Evolutionary conservation across 2,329 filamentous ascomycete species (phyloP), one percentile per base, ranked within the genome.

Genomic region (Exophiala alcalophila): DNA sequence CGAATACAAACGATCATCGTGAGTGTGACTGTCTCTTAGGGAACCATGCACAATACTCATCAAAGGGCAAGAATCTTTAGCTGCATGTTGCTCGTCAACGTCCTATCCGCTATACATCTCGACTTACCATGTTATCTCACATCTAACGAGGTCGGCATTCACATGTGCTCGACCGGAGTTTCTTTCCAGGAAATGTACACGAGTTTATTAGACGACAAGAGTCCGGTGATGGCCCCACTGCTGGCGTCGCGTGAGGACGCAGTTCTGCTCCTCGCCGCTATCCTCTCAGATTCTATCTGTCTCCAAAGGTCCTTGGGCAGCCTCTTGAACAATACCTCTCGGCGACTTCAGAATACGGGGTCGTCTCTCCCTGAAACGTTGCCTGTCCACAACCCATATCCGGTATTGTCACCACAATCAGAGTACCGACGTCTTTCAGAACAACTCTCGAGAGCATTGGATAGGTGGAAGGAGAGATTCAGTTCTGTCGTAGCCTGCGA

Each of bases 151-250:
- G n/a, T n/a, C n/a, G n/a, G n/a, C n/a, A n/a, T n/a, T n/a, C n/a
- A n/a, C n/a, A n/a, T n/a, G n/a, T n/a, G 19, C n/a, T 28, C 35
- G 23, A 27, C 9, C n/a, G 6, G 7, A 11, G 15, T 11, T 5
- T n/a, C 32, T n/a, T 40, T 40, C 18, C 38, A 40, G 15, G 27
- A 40, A n/a, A 19, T 33, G 6, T 40, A 40, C 19, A 3, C n/a
- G 11, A 26, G 19, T 21, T 15, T 40, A 10, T 12, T 40, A 5
- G 18, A 40, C 15, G 19, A 7, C 18, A 10, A 12, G 4, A 7
- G 18, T 18, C 3, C 10, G 11, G 15, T 16, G 3, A 7, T 23
- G 16, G 9, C 12, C 3, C 8, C 27, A 4, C 7, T 10, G n/a
- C 8, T 19, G 18, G 23, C 31, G 3, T 35, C 39, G 6, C 18